Base-by-base conservation (phyloP, 306 rosid genomes). In the Quercus agrifolia region DNA sequence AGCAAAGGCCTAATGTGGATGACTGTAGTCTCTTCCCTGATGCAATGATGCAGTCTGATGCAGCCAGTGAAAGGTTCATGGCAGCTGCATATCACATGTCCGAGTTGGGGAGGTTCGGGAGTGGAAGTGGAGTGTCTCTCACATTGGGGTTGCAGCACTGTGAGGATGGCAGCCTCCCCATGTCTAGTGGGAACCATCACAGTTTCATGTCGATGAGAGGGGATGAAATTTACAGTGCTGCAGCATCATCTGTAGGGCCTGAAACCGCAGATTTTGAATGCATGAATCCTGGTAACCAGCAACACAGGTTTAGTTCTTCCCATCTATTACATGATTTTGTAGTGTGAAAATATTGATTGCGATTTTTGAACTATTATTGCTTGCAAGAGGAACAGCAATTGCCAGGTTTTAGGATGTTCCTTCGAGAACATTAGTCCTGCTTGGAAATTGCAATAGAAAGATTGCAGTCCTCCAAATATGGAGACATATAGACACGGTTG, bases 71-170 rank as follows among this genome's bases (percentile, higher is more conserved):
- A 28, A 79, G 92, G 83, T 87, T 81, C 75, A 79, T 82, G 86
- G 87, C 86, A 25, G 90, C 82, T 6, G 81, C 90, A 18, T 86
- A 89, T 84, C 90, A 92, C 27, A 84, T 90, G 88, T 80, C 90
- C 10, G 93, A 86, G 84, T 68, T 88, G 84, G 90, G 86, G 71
- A 84, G 91, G 82, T 83, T 85, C 7, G 86, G 89, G 78, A 51
- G 83, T 6, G 88, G 89, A 74, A 83, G 78, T 6, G 91, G 89
- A 44, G 93, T 92, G 51, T 90, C 93, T 17, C 93, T 92, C 30
- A 92, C 97, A 8, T 75, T 90, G 77, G 95, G 97, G 6, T 83
- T 92, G 83, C 97, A 90, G 81, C 97, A 92, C 81, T 85, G 93
- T 77, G 97, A 92, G 67, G 89, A 83, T 27, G 86, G 88, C 70